Conservation (phyloP, 306 rosid genomes). For the Medicago ruthenica region DNA sequence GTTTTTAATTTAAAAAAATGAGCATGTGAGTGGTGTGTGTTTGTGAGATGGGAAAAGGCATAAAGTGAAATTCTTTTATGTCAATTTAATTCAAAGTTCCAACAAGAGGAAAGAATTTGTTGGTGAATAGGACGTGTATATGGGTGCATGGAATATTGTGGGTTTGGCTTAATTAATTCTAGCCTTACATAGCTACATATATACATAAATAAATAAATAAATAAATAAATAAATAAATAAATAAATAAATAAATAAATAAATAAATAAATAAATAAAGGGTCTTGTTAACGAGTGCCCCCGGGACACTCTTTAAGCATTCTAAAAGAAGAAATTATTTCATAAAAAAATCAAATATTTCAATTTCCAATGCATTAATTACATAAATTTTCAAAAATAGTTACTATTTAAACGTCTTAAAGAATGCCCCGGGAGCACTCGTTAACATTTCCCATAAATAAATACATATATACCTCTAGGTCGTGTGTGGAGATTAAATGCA, state of each 20-base stretch:
- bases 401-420: no score
- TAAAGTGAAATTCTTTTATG: conserved; percentile 43
- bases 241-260: no score
- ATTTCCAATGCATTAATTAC: no score
- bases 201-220: conserved; percentile 1
- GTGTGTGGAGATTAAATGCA: conserved; percentile 4
- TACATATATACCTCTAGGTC: not conserved
- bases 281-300: no score
- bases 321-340: no score
- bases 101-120: conserved; percentile 28
- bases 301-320: no score
- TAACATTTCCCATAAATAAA: no score
- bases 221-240: no score
- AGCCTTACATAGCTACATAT: not conserved
- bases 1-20: conserved; percentile 16
- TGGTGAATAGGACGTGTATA: conserved; percentile 31
- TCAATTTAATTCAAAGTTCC: conserved; percentile 10
- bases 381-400: no score
- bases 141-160: conserved; percentile 40
- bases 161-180: conserved; percentile 7
- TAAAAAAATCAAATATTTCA: no score
- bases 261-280: no score
- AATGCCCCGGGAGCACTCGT: no score
- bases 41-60: conserved; percentile 36
- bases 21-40: conserved; percentile 14